Conservation (phyloP, 2,329 filamentous ascomycete genomes). For the Corinectria fuckeliana region DNA sequence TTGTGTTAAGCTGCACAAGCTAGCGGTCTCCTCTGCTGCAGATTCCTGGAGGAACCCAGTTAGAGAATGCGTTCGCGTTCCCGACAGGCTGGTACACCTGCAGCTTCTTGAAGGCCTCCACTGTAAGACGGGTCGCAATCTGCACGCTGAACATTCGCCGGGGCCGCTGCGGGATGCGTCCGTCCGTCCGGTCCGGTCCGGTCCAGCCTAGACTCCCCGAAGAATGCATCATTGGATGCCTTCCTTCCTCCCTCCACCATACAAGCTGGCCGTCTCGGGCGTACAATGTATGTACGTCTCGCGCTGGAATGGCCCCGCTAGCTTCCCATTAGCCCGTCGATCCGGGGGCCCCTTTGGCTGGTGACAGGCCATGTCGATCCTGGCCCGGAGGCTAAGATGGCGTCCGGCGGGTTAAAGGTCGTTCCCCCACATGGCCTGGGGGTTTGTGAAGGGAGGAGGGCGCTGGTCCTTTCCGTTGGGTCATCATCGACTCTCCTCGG, state of each 20-base stretch:
- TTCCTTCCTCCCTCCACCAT: too few species aligned
- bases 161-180: not conserved
- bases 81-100: not conserved
- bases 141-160: too few species aligned
- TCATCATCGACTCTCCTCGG: too few species aligned
- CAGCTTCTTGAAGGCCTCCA: not conserved
- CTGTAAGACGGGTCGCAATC: too few species aligned
- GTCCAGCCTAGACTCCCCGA: too few species aligned
- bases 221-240: too few species aligned
- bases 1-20: too few species aligned
- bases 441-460: not conserved
- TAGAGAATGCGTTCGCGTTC: not conserved
- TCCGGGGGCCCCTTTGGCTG: not conserved
- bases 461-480: not conserved
- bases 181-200: not conserved
- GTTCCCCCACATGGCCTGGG: constrained; percentile 4
- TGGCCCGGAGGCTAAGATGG: not conserved
- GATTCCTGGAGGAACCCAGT: not conserved
- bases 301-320: not conserved
- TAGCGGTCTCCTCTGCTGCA: too few species aligned
- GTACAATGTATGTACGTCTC: too few species aligned
- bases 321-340: not conserved
- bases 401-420: not conserved
- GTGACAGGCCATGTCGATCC: constrained; percentile 2
- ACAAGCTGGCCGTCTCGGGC: too few species aligned